A percentile compares a stretch with the other conserved stretches of the same genome.
These are phyloP conservation scores for Podaxis rugospora DNA, from an alignment of 768 basidiomycete genomes.

Conservation along the genomic window DNA sequence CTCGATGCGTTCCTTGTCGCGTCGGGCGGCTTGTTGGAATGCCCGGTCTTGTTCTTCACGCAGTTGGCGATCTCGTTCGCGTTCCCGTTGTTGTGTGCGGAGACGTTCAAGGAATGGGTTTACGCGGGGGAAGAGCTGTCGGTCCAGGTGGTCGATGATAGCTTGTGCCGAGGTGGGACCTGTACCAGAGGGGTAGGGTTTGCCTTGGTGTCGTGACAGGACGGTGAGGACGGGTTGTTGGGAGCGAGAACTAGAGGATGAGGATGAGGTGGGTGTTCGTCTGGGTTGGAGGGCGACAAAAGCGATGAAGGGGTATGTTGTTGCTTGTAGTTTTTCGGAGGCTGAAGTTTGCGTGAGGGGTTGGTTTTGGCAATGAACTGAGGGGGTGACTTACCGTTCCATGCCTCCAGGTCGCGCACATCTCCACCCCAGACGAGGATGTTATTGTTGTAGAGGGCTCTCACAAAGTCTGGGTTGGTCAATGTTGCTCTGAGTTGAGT, in stretches of 20 bases:
- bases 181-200: conserved; percentile 30
- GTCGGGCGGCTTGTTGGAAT: conserved; percentile 56
- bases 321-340: conserved; percentile 74
- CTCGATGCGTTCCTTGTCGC: conserved; percentile 68
- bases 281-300: conserved; percentile 86
- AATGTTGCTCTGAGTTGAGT: conserved; percentile 55
- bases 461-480: conserved; percentile 67
- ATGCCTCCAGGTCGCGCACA: conserved; percentile 76
- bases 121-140: conserved; percentile 77
- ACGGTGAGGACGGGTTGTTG: conserved; percentile 62
- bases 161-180: conserved; percentile 59
- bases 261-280: conserved; percentile 35
- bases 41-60: conserved; percentile 83
- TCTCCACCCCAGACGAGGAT: conserved; percentile 93
- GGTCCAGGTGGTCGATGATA: conserved; percentile 63
- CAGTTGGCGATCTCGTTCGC: conserved; percentile 51
- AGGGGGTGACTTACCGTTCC: conserved; percentile 44
- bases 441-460: conserved; percentile 64
- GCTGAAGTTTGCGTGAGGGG: conserved; percentile 20
- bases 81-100: conserved; percentile 43
- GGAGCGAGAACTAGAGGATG: conserved; percentile 23
- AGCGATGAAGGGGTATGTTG: conserved; percentile 90
- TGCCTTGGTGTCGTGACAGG: conserved; percentile 82
- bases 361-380: conserved; percentile 2
- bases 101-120: conserved; percentile 68